Evolutionary conservation across 2,329 filamentous ascomycete genomes (phyloP).

Genomic region (Talaromyces sp.): DNA sequence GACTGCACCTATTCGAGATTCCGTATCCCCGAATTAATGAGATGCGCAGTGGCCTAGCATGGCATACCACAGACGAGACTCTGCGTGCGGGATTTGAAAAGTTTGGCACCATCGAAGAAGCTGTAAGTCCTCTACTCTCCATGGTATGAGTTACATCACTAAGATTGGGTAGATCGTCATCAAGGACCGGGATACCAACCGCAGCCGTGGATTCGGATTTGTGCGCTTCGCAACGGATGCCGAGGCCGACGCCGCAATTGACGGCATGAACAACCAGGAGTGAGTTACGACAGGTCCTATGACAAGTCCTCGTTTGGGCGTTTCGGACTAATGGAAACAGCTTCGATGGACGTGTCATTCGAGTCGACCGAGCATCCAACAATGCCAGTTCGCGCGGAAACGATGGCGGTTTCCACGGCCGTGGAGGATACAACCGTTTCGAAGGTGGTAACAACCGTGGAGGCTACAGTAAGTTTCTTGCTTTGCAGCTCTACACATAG

Average conservation of each 20-base stretch:
- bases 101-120: constrained; percentile 88
- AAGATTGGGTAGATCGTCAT: constrained; percentile 71
- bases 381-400: constrained; percentile 58
- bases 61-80: constrained; percentile 91
- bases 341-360: constrained; percentile 90
- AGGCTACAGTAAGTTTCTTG: constrained; percentile 27
- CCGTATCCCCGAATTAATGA: constrained; percentile 14
- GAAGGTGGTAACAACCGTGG: constrained; percentile 36
- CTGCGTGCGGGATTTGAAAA: constrained; percentile 89
- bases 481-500: constrained; percentile 23
- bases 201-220: constrained; percentile 96
- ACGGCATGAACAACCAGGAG: constrained; percentile 59
- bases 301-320: neutral
- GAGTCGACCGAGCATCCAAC: constrained; percentile 93
- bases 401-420: constrained; percentile 45
- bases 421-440: constrained; percentile 46
- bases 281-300: constrained; percentile 48
- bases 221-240: constrained; percentile 68
- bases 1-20: constrained; percentile 7
- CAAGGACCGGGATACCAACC: constrained; percentile 93
- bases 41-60: constrained; percentile 77
- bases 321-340: constrained; percentile 46
- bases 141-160: neutral
- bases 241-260: constrained; percentile 44
- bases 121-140: constrained; percentile 61